phyloP scores from a whole-genome alignment of 2,329 filamentous ascomycete genomes.

The Cytospora chrysosperma region DNA sequence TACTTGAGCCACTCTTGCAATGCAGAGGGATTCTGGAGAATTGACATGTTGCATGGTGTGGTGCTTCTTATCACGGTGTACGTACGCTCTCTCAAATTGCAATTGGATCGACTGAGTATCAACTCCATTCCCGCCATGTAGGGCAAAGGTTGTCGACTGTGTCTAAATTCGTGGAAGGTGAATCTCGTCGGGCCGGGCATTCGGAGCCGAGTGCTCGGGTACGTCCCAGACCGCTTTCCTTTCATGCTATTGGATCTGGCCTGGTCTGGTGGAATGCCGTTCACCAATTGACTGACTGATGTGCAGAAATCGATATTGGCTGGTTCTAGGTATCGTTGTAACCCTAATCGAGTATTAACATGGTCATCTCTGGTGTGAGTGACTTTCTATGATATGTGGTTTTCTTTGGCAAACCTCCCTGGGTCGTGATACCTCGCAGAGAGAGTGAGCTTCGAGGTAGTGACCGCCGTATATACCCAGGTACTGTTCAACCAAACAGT shows the following conservation, averaged over 20 bases:
- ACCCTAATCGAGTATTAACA: not conserved
- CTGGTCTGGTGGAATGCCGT: too few relatives aligned
- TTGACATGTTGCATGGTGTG: not conserved
- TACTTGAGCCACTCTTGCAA: not conserved
- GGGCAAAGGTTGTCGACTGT: too few relatives aligned
- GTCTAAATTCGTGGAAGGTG: not conserved
- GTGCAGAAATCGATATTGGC: not conserved
- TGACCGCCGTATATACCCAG: not conserved
- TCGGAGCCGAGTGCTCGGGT: not conserved
- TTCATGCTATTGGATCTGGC: too few relatives aligned
- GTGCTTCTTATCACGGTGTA: not conserved
- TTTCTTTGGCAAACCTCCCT: not conserved
- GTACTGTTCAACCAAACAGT: not conserved
- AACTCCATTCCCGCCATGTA: too few relatives aligned
- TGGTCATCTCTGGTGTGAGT: not conserved
- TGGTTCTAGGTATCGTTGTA: not conserved
- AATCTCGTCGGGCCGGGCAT: not conserved
- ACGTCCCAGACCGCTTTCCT: not conserved
- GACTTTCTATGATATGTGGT: not conserved
- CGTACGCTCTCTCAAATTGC: too few relatives aligned
- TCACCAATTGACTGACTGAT: not conserved
- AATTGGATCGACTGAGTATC: not conserved
- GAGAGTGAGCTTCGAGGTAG: not conserved
- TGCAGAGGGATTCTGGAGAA: not conserved
- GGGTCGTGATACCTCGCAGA: not conserved